A percentile compares a stretch with the other conserved stretches of the same genome.
Evolutionary conservation across 1,139 yeast species (phyloP).

Genomic region (Taphrina confusa): DNA sequence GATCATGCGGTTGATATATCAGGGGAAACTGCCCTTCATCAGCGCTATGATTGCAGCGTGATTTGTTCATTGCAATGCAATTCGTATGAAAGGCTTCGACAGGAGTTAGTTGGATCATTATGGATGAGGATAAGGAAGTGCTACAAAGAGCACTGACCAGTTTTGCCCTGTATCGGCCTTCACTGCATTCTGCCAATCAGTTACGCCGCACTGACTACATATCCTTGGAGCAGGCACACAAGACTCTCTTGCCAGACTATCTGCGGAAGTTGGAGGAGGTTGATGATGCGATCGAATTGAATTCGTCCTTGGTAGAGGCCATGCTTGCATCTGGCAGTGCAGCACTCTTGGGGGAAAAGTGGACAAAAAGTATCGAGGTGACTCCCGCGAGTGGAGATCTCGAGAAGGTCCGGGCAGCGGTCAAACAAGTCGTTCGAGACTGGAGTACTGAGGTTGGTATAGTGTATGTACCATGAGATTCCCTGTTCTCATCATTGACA

Average conservation of each 20-base stretch:
- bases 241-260: constrained; percentile 14
- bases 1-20: no score
- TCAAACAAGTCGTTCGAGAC: constrained; percentile 70
- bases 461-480: not conserved
- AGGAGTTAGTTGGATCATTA: no score
- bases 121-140: constrained; percentile 17
- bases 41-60: no score
- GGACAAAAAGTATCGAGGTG: not conserved
- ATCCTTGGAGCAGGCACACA: constrained; percentile 5
- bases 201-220: constrained; percentile 13
- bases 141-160: constrained; percentile 16
- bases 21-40: no score
- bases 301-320: constrained; percentile 20
- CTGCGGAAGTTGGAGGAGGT: constrained; percentile 13
- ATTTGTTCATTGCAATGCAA: no score
- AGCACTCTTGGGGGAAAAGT: constrained; percentile 12
- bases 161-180: constrained; percentile 27
- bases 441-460: constrained; percentile 56
- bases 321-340: constrained; percentile 6
- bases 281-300: constrained; percentile 8
- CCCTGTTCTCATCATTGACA: not conserved
- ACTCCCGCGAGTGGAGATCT: constrained; percentile 45
- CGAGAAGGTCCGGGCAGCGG: constrained; percentile 63
- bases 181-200: constrained; percentile 25
- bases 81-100: no score